phyloP scores from a whole-genome alignment of 2,329 filamentous ascomycete genomes.

The Colletotrichum liaoningense region DNA sequence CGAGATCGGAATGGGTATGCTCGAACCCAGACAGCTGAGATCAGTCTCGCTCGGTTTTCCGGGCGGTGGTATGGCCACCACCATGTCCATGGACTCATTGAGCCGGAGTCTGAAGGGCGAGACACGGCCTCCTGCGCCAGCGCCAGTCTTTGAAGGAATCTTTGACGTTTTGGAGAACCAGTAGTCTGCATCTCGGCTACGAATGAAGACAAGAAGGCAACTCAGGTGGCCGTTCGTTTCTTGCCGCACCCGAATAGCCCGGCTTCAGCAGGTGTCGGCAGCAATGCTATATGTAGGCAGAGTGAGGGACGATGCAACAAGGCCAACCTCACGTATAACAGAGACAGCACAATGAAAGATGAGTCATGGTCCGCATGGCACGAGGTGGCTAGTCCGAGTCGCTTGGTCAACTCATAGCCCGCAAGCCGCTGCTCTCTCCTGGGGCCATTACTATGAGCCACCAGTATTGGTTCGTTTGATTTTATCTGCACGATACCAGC shows the following conservation, averaged over 20 bases:
- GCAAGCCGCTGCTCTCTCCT: neutral
- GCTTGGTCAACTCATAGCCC: neutral
- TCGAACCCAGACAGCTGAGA: conserved; percentile 17
- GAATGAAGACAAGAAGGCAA: neutral
- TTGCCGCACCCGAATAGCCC: neutral
- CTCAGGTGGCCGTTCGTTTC: neutral
- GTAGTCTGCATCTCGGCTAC: neutral
- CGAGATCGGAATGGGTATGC: conserved; percentile 29
- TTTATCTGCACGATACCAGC: neutral
- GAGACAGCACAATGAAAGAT: neutral
- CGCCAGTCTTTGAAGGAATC: conserved; percentile 26
- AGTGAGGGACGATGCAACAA: neutral
- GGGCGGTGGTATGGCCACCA: neutral
- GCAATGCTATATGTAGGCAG: neutral
- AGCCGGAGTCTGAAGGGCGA: conserved; percentile 13
- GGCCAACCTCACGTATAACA: neutral
- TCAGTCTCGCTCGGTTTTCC: conserved; percentile 10
- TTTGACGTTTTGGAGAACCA: conserved; percentile 32
- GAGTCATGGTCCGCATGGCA: neutral
- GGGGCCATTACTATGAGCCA: too few relatives aligned
- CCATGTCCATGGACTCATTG: conserved; percentile 1
- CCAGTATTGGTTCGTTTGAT: neutral
- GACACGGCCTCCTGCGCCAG: neutral
- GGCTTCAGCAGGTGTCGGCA: neutral
- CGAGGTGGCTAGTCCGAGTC: neutral